These are phyloP conservation scores for Leptomonas pyrrhocoris DNA, from an alignment of 208 protist genomes.

Conservation along the genomic window DNA sequence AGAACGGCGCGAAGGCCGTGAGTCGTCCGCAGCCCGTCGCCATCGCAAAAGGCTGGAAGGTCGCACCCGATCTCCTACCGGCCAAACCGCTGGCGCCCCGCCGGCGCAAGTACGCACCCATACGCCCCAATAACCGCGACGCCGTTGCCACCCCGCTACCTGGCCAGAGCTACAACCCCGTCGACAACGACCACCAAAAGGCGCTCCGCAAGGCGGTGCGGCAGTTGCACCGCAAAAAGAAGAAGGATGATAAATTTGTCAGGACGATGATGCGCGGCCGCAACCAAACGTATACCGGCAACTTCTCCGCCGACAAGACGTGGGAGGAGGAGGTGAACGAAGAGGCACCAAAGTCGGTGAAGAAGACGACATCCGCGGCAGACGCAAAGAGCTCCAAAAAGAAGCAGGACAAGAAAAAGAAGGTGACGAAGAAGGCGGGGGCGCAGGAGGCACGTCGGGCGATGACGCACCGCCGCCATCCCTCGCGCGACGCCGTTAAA, in stretches of 20 bases:
- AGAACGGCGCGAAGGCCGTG: constrained; percentile 47
- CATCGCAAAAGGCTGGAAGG: constrained; percentile 60
- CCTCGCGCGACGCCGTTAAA: constrained; percentile 50
- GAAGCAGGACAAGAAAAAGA: constrained; percentile 40
- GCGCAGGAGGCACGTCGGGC: constrained; percentile 47
- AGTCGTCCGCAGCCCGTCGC: constrained; percentile 55
- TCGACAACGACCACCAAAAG: constrained; percentile 74
- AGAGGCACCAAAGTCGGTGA: constrained; percentile 10
- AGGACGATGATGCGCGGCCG: constrained; percentile 67
- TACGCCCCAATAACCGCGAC: constrained; percentile 80
- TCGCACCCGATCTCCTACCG: constrained; percentile 67
- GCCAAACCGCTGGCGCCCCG: constrained; percentile 59
- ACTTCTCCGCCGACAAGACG: constrained; percentile 70
- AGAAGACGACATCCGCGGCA: constrained; percentile 17
- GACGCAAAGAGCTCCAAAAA: constrained; percentile 16
- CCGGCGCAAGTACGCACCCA: constrained; percentile 75
- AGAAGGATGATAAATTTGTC: constrained; percentile 74
- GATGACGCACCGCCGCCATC: constrained; percentile 77
- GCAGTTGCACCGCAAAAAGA: constrained; percentile 67
- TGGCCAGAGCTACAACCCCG: constrained; percentile 90
- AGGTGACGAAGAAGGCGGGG: constrained; percentile 29
- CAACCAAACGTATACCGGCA: constrained; percentile 49
- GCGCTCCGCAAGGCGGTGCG: constrained; percentile 64
- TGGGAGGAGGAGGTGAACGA: constrained; percentile 85
- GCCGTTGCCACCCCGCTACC: constrained; percentile 71